Evolutionary conservation across 495 filamentous ascomycete species (phyloP).

Genomic region (Aspergillus sclerotioniger): DNA sequence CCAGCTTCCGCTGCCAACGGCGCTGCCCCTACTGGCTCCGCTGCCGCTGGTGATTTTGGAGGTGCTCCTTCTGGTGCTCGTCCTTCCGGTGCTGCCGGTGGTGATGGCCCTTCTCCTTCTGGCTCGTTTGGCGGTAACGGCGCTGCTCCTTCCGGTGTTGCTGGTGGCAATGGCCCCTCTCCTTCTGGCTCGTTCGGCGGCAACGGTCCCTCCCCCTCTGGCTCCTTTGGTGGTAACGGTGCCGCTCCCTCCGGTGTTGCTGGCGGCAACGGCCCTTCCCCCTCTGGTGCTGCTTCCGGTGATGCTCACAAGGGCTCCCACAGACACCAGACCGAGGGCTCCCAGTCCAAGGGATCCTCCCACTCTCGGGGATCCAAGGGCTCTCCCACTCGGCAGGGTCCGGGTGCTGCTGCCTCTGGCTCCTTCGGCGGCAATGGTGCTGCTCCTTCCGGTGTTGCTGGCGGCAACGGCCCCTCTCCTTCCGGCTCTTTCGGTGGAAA

Average conservation of each 20-base stretch:
- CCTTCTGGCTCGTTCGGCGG: slow-evolving; percentile 1
- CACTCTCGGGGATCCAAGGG: too few relatives aligned
- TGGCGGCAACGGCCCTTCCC: too few relatives aligned
- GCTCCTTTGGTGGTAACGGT: background rate
- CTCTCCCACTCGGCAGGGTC: too few relatives aligned
- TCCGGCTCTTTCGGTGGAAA: background rate
- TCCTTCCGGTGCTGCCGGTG: background rate
- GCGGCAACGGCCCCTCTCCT: slow-evolving; percentile 1
- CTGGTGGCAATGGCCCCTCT: background rate
- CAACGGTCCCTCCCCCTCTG: background rate
- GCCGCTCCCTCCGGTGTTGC: background rate
- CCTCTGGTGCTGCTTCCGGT: background rate
- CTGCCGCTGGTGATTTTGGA: background rate
- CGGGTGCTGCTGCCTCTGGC: background rate
- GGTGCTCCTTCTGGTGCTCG: background rate
- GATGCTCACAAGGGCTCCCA: background rate
- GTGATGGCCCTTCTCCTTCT: background rate
- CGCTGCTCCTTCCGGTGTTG: too few relatives aligned
- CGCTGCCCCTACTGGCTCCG: background rate
- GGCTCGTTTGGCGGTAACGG: background rate
- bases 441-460: background rate
- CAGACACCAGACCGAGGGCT: too few relatives aligned
- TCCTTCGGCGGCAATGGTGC: background rate
- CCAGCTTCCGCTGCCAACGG: background rate
- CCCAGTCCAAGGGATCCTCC: too few relatives aligned